Evolutionary conservation across 805 yeast species (phyloP), one percentile per base, ranked within the genome.

Genomic region (Phaffomyces opuntiae): DNA sequence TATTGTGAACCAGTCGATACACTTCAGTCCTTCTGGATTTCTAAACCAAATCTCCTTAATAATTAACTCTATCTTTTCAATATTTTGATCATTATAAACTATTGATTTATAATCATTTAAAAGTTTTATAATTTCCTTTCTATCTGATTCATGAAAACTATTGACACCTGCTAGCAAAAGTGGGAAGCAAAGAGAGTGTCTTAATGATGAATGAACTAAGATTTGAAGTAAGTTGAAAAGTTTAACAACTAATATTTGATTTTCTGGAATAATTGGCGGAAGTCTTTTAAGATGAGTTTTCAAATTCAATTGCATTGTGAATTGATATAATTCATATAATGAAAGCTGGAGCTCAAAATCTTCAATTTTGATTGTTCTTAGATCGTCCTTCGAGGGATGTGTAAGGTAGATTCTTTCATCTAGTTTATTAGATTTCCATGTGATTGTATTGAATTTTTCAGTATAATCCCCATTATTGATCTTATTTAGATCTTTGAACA

Each of bases 321-420:
- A 40, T 25, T 40, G 43, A 14, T 40, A 40, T 16, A 40, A 25
- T 34, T 40, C 43, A 40, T 40, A 40, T 25, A 40, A 38, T 25
- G 43, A 40, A 9, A 40, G 38, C 25, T 40, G 43, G n/a, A 33
- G n/a, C 16, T 40, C 43, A 40, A 40, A 40, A 9, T 40, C 38
- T 21, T 40, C 38, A 9, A 40, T 40, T 11, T 40, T 40, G 16
- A 40, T 26, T n/a, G 43, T 40, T 34, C 43, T 33, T 16, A 40
- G 25, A 40, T 34, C 43, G 25, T 40, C 25, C 26, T 40, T 40
- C 25, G 43, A 40, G 11, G 43, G 43, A 16, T 40, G 43, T 9
- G 43, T 40, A 11, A 33, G 16, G 19, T 40, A 31, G n/a, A 40
- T 34, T 34, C 19, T 40, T 16, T 33, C 16, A 40, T 40, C 43